Percentiles rank a stretch among this genome's conserved stretches.
phyloP scores from a whole-genome alignment of 768 basidiomycete species.

The Lactarius hengduanensis region DNA sequence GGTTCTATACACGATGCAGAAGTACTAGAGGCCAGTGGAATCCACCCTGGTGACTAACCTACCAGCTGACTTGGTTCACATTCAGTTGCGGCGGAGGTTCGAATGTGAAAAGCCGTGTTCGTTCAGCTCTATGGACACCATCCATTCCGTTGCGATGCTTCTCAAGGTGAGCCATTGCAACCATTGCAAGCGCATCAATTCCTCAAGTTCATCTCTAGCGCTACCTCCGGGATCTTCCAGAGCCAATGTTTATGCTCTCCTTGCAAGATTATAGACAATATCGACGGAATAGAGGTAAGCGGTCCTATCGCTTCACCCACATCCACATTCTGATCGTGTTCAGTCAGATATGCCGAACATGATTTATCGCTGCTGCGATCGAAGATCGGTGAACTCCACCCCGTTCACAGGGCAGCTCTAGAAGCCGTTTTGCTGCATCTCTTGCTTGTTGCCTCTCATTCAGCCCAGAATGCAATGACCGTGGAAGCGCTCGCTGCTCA shows the following conservation, averaged over 20 bases:
- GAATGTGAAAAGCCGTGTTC: not conserved
- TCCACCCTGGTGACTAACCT: not conserved
- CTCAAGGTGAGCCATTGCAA: not conserved
- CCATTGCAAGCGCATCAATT: not conserved
- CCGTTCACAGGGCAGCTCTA: no score
- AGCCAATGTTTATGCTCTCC: not conserved
- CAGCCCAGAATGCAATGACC: no score
- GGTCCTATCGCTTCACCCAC: not conserved
- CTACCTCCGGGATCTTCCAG: not conserved
- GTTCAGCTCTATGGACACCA: not conserved
- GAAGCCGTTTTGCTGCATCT: no score
- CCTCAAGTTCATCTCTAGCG: not conserved
- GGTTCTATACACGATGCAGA: not conserved
- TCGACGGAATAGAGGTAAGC: not conserved
- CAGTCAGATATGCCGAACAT: not conserved
- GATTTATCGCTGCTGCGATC: no score
- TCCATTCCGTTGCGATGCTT: not conserved
- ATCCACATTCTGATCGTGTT: not conserved
- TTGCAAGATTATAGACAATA: not conserved
- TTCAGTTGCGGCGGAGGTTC: not conserved
- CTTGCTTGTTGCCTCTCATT: no score
- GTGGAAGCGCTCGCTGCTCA: no score
- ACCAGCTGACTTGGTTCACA: not conserved
- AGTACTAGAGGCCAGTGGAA: not conserved
- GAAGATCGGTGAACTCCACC: no score